Conservation (phyloP, 75 land plant species). For the Ceratopteris richardii region DNA sequence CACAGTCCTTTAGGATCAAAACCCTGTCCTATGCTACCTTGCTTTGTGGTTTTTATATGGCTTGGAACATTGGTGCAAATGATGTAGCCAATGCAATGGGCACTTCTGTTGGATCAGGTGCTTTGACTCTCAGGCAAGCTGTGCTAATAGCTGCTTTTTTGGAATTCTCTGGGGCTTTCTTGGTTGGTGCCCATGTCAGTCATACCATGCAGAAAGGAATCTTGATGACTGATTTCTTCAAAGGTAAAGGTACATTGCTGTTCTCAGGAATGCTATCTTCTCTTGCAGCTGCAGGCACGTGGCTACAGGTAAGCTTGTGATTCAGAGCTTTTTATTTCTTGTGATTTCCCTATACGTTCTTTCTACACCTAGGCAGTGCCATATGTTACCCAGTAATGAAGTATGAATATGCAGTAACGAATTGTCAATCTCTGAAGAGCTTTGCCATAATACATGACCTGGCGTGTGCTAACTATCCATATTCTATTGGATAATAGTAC, state of each 20-base stretch:
- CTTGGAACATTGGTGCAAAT: constrained; percentile 98
- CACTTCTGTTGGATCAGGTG: constrained; percentile 95
- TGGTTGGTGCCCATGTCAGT: constrained; percentile 91
- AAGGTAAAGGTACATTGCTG: constrained; percentile 66
- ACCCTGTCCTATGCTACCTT: constrained; percentile 57
- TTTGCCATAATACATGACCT: too few relatives aligned
- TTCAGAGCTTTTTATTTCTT: background rate
- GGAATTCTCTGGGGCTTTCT: constrained; percentile 84
- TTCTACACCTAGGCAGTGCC: too few relatives aligned
- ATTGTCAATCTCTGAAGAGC: too few relatives aligned
- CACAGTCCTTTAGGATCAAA: constrained; percentile 39
- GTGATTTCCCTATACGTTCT: too few relatives aligned
- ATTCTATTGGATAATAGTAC: too few relatives aligned
- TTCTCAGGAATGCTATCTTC: constrained; percentile 91
- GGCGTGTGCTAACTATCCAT: too few relatives aligned
- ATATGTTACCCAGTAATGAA: too few relatives aligned
- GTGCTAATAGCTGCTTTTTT: constrained; percentile 76
- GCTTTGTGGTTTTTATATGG: constrained; percentile 92
- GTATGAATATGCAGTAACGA: too few relatives aligned
- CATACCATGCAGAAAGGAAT: constrained; percentile 98
- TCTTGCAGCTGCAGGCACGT: constrained; percentile 88
- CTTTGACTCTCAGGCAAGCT: constrained; percentile 77
- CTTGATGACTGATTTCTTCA: constrained; percentile 55
- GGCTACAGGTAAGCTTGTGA: constrained; percentile 65
- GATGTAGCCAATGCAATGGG: constrained; percentile 99